Evolutionary conservation across 805 yeast species (phyloP).

Genomic region (Schizosaccharomyces osmophilus): DNA sequence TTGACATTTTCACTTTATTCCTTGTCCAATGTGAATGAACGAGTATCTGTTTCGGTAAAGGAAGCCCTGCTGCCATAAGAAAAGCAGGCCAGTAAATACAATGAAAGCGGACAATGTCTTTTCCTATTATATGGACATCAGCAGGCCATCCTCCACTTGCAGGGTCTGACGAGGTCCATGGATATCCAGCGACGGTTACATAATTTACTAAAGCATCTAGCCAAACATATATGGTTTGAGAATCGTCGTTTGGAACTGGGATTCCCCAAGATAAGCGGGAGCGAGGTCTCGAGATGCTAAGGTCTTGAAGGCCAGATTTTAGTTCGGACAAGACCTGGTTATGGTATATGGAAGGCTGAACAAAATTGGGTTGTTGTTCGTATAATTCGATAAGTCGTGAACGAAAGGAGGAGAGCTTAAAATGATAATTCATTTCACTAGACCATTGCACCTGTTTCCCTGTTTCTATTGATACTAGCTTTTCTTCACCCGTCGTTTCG

Average conservation of each 20-base stretch:
- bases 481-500: slow-evolving; percentile 9
- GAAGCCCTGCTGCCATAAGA: slow-evolving; percentile 54
- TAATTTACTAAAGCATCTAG: slow-evolving; percentile 82
- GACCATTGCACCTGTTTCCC: slow-evolving; percentile 52
- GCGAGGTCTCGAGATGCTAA: slow-evolving; percentile 71
- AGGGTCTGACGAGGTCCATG: slow-evolving; percentile 12
- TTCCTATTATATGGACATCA: slow-evolving; percentile 59
- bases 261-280: slow-evolving; percentile 73
- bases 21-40: slow-evolving; percentile 91
- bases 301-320: slow-evolving; percentile 27
- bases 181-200: slow-evolving; percentile 45
- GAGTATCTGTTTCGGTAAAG: slow-evolving; percentile 45
- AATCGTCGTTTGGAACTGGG: slow-evolving; percentile 52
- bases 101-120: slow-evolving; percentile 62
- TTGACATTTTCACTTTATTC: slow-evolving; percentile 81
- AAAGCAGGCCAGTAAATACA: slow-evolving; percentile 87
- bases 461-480: slow-evolving; percentile 30
- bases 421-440: slow-evolving; percentile 69
- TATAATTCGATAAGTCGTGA: slow-evolving; percentile 26
- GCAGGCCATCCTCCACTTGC: slow-evolving; percentile 31
- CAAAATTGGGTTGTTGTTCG: slow-evolving; percentile 28
- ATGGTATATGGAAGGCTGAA: slow-evolving; percentile 39
- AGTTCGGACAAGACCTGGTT: slow-evolving; percentile 34
- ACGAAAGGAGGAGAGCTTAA: slow-evolving; percentile 41
- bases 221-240: slow-evolving; percentile 85